These are phyloP conservation scores for Wickerhamomyces sydowiorum DNA, from an alignment of 805 yeast genomes.

Conservation along the genomic window DNA sequence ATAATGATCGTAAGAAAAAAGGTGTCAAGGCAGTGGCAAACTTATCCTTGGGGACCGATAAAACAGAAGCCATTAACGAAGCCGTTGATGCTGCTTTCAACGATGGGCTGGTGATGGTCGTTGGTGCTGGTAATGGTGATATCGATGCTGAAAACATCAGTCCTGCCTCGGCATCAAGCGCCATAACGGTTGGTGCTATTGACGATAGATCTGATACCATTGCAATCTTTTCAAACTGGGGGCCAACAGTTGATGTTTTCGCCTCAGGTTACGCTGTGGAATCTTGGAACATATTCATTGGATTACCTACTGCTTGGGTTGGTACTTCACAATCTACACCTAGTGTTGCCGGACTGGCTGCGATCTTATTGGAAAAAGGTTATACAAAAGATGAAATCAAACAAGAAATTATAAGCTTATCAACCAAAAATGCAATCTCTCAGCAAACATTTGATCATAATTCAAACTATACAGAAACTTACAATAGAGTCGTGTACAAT, in stretches of 20 bases:
- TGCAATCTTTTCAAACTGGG: constrained; percentile 81
- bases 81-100: constrained; percentile 69
- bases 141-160: constrained; percentile 70
- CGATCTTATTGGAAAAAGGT: constrained; percentile 46
- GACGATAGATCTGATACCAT: constrained; percentile 64
- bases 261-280: constrained; percentile 68
- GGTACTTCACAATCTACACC: constrained; percentile 81
- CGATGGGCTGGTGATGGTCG: constrained; percentile 61
- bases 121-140: constrained; percentile 79
- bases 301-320: constrained; percentile 30
- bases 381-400: constrained; percentile 33
- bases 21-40: constrained; percentile 56
- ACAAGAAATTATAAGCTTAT: constrained; percentile 30
- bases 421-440: constrained; percentile 32
- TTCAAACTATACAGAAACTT: constrained; percentile 34
- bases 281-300: constrained; percentile 37
- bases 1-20: constrained; percentile 42
- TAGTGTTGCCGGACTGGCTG: constrained; percentile 55
- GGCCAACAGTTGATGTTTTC: constrained; percentile 73
- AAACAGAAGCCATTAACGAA: constrained; percentile 53
- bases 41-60: constrained; percentile 67
- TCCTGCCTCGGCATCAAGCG: constrained; percentile 65
- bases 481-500: constrained; percentile 43
- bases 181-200: constrained; percentile 78
- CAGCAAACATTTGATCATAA: constrained; percentile 30